Evolutionary conservation across 768 basidiomycete genomes (phyloP).

Genomic region (Mycena rosella): DNA sequence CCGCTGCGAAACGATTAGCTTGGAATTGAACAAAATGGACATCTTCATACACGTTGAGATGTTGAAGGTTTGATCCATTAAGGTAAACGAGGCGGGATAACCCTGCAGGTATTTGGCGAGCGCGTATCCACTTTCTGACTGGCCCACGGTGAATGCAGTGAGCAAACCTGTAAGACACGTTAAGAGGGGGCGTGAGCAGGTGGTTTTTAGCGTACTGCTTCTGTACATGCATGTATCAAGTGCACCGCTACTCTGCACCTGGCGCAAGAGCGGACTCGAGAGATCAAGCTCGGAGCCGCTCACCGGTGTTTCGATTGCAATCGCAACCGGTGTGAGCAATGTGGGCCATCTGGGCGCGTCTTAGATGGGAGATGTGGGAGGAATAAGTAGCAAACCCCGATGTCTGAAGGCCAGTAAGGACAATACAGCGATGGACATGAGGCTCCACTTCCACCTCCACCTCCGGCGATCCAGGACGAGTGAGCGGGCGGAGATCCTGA

Average conservation of each 20-base stretch:
- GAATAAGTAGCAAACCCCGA: conserved; percentile 5
- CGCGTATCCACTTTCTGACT: conserved; percentile 15
- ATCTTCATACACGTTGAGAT: neutral
- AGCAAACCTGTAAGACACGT: neutral
- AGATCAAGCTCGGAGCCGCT: conserved; percentile 12
- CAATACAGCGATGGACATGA: neutral
- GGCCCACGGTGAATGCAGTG: neutral
- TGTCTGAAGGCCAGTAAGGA: conserved; percentile 8
- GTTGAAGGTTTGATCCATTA: too few species aligned
- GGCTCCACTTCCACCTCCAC: conserved; percentile 12
- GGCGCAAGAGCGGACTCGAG: neutral
- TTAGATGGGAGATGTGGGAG: neutral
- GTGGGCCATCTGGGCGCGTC: conserved; percentile 1
- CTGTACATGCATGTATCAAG: conserved; percentile 3
- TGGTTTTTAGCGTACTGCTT: neutral
- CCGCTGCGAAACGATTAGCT: neutral
- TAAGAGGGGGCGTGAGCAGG: too few species aligned
- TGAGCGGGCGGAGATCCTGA: neutral
- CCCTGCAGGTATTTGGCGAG: neutral
- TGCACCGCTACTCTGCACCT: neutral
- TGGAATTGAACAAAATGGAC: neutral
- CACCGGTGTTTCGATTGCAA: neutral
- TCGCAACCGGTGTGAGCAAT: too few species aligned
- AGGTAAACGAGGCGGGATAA: neutral
- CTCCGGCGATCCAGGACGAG: neutral